Base-by-base conservation (phyloP, 1,284 basidiomycete species). In the Moniliophthora roreri region DNA sequence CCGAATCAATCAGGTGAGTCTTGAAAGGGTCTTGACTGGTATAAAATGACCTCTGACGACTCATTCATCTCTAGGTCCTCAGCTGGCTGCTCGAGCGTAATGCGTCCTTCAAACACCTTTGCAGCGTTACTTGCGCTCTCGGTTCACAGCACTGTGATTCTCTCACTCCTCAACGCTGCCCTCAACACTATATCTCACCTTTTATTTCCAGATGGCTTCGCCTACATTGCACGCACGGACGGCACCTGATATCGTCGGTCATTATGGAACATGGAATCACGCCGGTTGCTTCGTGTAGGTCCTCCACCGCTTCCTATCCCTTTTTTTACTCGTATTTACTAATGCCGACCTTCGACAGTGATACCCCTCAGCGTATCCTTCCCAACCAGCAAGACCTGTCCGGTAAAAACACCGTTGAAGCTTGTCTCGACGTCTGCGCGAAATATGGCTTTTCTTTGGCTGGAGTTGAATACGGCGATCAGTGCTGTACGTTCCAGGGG, bases 401-500 rank as follows among this genome's bases (percentile, higher is more conserved):
- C 8, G 24, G 44, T n/a, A 46, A 46, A 15, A 58, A 53, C 23
- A 59, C 62, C 2, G 58, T 62, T 15, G 54, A 60, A 32, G 50
- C 39, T 28, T 65, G 64, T 39, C 52, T 61, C 11, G 53, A 60
- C 35, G 35, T 50, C 11, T 65, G 64, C 50, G 55, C 52, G 20
- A 47, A 48, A 10, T 51, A 48, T 28, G 60, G 60, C 9, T 64
- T 53, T 28, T 34, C 56, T 0, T 55, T 64, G 21, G 63, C 51
- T 35, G 63, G 62, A 1, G 56, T 66, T 13, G 63, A 64, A 26
- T 63, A 52, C 44, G 62, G 58, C 5, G 35, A 54, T 5, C 62
- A 66, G 47, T 66, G 64, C 42, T 64, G 64, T 66, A 15, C 48
- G 64, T 61, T n/a, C 20, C 28, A 32, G 7, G 28, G n/a, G n/a